Base-by-base conservation (phyloP, 192 early-diverging fungal species). In the Diversispora eburnea region DNA sequence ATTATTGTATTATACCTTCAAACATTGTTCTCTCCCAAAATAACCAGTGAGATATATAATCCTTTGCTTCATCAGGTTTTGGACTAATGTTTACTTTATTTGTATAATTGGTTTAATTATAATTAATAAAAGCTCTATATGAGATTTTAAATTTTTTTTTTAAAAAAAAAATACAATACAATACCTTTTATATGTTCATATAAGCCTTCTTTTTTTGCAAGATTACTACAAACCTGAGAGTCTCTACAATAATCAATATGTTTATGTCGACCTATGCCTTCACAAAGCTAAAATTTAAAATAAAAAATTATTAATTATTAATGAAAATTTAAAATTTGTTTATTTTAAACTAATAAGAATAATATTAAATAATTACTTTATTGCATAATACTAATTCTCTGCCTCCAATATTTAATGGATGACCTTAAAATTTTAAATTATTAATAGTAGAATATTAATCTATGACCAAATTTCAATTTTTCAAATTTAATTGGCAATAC, bases 241-340 rank as follows among this genome's bases (percentile, higher is more conserved):
- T 57, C 41, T 42, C 60, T 17, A 17, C 75, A 76, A 51, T 72
- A 76, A 72, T 76, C 75, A 5, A 76, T 72, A 72, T 76, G 75
- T 9, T 56, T 45, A 54, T 76, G 75, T 9, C 67, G 42, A 19
- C 59, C 75, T 49, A 45, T 33, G 17, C 64, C 47, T 64, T 65
- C 48, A 15, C 72, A 73, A 19, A 45, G 15, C 71, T 68, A 68
- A n/a, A 45, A 42, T 42, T 6, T 13, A 8, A 17, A n/a, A 63
- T 42, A 45, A 12, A 1, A 33, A 33, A 33, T 33, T 33, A 33
- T 33, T 8, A 17, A 45, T 5, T 3, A 0, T 43, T 63, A 15
- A 17, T 7, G 3, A 19, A 3, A 63, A 19, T 5, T 8, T 42
- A 17, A 42, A 39, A 13, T 55, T 55, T 12, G 42, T 52, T 15